phyloP scores from a whole-genome alignment of 2,329 filamentous ascomycete genomes.

The Elsinoe fawcettii region DNA sequence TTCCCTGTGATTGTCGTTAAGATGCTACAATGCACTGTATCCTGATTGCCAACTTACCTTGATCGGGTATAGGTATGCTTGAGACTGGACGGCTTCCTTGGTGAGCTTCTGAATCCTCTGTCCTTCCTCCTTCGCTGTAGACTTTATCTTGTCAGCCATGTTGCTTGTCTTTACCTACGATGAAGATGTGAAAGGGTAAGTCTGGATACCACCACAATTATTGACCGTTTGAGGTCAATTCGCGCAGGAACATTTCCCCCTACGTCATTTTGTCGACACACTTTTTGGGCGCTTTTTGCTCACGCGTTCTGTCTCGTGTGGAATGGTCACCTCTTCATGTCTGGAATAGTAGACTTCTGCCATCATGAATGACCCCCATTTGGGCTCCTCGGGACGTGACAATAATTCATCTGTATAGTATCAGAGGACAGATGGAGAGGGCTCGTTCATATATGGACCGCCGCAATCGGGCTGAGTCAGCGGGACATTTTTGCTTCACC shows the following conservation, averaged over 20 bases:
- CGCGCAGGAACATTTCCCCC: slow-evolving; percentile 11
- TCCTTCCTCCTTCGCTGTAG: slow-evolving; percentile 60
- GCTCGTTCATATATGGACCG: no score
- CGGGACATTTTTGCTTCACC: not conserved
- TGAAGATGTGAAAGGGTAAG: not conserved
- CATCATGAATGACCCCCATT: no score
- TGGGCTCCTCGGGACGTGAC: no score
- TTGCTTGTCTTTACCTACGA: not conserved
- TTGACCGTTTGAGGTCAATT: not conserved
- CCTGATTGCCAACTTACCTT: slow-evolving; percentile 41
- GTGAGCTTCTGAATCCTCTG: slow-evolving; percentile 57
- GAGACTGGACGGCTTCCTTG: slow-evolving; percentile 62
- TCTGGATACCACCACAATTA: not conserved
- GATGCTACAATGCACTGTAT: not conserved
- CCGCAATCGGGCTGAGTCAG: not conserved
- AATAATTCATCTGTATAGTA: no score
- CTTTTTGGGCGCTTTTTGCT: not conserved
- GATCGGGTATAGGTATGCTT: slow-evolving; percentile 79
- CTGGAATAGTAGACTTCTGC: no score
- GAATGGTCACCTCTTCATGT: not conserved
- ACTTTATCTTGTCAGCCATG: slow-evolving; percentile 44
- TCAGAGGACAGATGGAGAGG: no score
- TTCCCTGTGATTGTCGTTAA: slow-evolving; percentile 40
- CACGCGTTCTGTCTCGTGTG: not conserved
- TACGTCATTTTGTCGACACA: slow-evolving; percentile 10